Conservation (phyloP, 2,329 filamentous ascomycete genomes). For the Tolypocladium ovalisporum region DNA sequence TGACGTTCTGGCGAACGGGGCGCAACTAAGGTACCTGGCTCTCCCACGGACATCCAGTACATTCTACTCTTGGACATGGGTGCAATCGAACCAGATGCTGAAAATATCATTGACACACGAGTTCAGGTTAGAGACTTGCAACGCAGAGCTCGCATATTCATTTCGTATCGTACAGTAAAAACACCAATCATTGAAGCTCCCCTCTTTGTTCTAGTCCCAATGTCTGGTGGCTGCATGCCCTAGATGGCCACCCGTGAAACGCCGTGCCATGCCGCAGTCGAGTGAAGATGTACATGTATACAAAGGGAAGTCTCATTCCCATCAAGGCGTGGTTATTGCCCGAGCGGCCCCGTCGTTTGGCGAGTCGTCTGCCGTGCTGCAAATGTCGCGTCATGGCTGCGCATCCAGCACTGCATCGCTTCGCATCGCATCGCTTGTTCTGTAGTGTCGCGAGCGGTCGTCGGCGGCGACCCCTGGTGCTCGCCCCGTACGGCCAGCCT, state of each 20-base stretch:
- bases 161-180: constrained; percentile 8
- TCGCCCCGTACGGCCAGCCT: constrained; percentile 5
- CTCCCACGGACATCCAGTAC: no score
- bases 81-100: no score
- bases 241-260: constrained; percentile 24
- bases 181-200: constrained; percentile 2
- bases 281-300: constrained; percentile 41
- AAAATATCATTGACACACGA: no score
- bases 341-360: neutral
- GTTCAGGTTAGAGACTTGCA: no score
- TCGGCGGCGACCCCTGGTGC: neutral
- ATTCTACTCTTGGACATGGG: neutral
- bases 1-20: no score
- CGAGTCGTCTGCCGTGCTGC: neutral
- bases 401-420: neutral
- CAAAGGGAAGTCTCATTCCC: constrained; percentile 12
- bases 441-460: neutral
- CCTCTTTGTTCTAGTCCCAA: constrained; percentile 10
- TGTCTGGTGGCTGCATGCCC: constrained; percentile 17
- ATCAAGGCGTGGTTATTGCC: neutral
- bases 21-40: no score
- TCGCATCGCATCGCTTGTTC: neutral
- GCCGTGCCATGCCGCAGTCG: constrained; percentile 42
- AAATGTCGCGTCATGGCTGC: neutral
- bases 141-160: neutral